Base-by-base conservation (phyloP, 805 yeast genomes). In the Metschnikowia continentalis region DNA sequence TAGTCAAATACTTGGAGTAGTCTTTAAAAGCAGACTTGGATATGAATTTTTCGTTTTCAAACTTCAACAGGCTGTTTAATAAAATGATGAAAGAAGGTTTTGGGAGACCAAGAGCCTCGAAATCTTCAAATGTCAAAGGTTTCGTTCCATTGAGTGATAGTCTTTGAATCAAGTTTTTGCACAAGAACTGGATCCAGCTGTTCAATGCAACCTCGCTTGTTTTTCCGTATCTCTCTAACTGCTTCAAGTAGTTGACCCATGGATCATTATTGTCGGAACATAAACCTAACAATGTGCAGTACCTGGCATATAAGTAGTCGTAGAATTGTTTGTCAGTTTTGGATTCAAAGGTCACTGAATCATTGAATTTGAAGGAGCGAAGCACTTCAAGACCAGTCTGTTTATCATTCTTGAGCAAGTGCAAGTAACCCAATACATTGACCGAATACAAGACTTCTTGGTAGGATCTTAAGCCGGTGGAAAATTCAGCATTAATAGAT, bases 351-450 rank as follows among this genome's bases (percentile, higher is more conserved):
- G 20, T 23, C 19, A 42, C 33, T 2, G 51, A 20, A 5, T 49
- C 47, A 17, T 41, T 42, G 35, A 45, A 49, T 46, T 48, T 45
- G 35, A 54, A 57, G 15, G 49, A 50, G n/a, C 49, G 52, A 44
- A 58, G 54, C 15, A 42, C 60, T 32, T 45, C 49, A 40, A 54
- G 38, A 59, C 67, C 57, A n/a, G 59, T 60, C 6, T 52, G 61
- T 7, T 49, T 35, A 41, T 68, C 64, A 22, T 62, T 58, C 47
- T 60, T 60, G 42, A 74, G 55, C 49, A 59, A 62, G 49, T 64
- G 62, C 57, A 74, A 64, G 42, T 74, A 77, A 11, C 67, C 71
- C 55, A 68, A 56, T 3, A 72, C 58, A 6, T 65, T 64, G 2
- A 65, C 51, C 48, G 60, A 63, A 55, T 72, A 74, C 41, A 72